A percentile compares a stretch with the other conserved stretches of the same genome.
Conservation (phyloP, 305 asterid species). For the Solanum hybrid region DNA sequence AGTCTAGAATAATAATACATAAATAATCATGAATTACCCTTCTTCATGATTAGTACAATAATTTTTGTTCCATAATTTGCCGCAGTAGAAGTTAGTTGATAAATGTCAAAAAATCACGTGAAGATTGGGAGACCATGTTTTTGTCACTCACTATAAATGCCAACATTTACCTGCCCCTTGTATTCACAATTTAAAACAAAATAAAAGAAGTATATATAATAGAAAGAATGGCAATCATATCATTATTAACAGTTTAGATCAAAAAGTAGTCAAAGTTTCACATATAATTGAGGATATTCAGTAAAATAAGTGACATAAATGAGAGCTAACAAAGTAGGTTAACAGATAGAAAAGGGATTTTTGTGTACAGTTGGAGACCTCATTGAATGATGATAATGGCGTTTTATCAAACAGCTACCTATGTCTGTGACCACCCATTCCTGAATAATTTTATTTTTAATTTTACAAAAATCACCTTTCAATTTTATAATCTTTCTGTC, state of each 20-base stretch:
- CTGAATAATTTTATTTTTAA: background rate
- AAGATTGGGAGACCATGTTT: background rate
- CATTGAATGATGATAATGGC: constrained; percentile 63
- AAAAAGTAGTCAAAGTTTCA: background rate
- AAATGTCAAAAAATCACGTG: constrained; percentile 17
- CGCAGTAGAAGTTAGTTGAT: background rate
- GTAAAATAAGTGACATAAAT: background rate
- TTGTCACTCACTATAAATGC: background rate
- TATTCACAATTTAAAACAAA: background rate
- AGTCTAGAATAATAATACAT: background rate
- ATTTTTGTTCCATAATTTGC: background rate
- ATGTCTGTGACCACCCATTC: constrained; percentile 29
- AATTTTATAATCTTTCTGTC: background rate
- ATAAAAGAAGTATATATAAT: background rate
- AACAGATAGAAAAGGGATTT: constrained; percentile 10
- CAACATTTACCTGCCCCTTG: constrained; percentile 1
- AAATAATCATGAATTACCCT: background rate
- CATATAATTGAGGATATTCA: background rate
- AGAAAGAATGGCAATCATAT: background rate
- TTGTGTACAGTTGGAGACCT: constrained; percentile 38
- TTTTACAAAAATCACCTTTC: background rate
- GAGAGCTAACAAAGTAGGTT: constrained; percentile 18
- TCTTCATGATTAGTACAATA: background rate
- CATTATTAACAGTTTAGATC: background rate
- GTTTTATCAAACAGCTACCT: constrained; percentile 16